Evolutionary conservation across 208 protist genomes (phyloP).

Genomic region (Dictyostelium gargantuum): DNA sequence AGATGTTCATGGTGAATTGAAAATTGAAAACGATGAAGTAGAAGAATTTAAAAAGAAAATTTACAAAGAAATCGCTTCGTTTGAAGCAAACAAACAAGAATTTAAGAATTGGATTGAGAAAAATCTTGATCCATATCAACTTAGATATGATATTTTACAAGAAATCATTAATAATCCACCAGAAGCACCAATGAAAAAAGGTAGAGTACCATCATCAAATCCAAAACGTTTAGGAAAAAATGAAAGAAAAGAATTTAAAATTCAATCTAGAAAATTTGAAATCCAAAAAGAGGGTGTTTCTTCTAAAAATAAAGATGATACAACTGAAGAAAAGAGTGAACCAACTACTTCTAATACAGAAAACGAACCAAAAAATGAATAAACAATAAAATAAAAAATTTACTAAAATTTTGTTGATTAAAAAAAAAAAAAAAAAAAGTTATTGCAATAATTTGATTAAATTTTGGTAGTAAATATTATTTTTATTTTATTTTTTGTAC

Average conservation of each 20-base stretch:
- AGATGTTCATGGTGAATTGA: not conserved
- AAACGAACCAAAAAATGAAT: no score
- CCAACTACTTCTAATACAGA: no score
- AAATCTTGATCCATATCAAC: conserved; percentile 23
- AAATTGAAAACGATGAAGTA: not conserved
- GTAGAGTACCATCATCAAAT: not conserved
- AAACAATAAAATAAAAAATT: no score
- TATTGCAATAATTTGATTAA: not conserved
- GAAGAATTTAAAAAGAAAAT: conserved; percentile 6
- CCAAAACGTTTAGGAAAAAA: not conserved
- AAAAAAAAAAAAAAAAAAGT: no score
- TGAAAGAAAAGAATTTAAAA: not conserved
- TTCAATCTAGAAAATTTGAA: not conserved
- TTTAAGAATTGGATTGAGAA: conserved; percentile 6
- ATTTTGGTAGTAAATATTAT: not conserved
- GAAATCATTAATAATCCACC: conserved; percentile 8
- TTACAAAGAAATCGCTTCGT: conserved; percentile 14
- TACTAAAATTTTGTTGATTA: no score
- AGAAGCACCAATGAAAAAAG: not conserved
- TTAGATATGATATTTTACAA: not conserved
- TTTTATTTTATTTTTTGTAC: no score
- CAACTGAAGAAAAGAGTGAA: no score
- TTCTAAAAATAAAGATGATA: no score
- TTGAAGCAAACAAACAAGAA: not conserved
- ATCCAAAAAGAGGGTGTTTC: no score